phyloP scores from a whole-genome alignment of 75 land plant genomes.

The Adiantum capillusveneris region DNA sequence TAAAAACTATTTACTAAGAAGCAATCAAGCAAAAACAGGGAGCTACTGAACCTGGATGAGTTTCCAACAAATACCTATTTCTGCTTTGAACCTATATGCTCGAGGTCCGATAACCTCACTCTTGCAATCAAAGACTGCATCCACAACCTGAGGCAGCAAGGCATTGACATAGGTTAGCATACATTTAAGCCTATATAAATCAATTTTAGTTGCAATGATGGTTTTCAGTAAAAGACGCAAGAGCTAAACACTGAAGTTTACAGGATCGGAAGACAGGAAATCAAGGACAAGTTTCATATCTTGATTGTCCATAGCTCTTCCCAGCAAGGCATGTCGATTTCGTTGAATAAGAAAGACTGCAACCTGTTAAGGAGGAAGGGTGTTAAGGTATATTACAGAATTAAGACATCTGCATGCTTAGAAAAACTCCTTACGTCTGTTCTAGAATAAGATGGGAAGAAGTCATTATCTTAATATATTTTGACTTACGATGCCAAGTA shows the following conservation, averaged over 20 bases:
- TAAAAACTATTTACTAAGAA: too few species aligned
- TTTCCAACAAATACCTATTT: conserved; percentile 58
- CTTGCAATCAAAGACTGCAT: conserved; percentile 94
- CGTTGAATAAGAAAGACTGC: conserved; percentile 96
- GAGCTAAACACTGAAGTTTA: too few species aligned
- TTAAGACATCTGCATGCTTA: too few species aligned
- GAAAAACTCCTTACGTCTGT: too few species aligned
- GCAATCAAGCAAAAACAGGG: too few species aligned
- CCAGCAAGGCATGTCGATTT: conserved; percentile 92
- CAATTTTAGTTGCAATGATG: background rate
- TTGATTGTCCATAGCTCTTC: conserved; percentile 86
- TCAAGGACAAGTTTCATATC: conserved; percentile 63
- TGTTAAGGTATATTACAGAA: too few species aligned
- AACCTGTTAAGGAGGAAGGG: conserved; percentile 57
- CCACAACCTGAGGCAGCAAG: conserved; percentile 60
- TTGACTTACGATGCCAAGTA: conserved; percentile 94
- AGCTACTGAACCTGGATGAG: too few species aligned
- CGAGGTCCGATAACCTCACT: conserved; percentile 99
- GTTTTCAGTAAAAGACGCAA: too few species aligned
- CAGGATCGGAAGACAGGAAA: conserved; percentile 69
- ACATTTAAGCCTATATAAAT: background rate
- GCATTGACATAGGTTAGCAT: too few species aligned
- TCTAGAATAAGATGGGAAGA: too few species aligned
- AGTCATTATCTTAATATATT: too few species aligned
- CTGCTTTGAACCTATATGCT: conserved; percentile 91